Evolutionary conservation across 805 yeast species (phyloP).

Genomic region (Kuraishia capsulata): DNA sequence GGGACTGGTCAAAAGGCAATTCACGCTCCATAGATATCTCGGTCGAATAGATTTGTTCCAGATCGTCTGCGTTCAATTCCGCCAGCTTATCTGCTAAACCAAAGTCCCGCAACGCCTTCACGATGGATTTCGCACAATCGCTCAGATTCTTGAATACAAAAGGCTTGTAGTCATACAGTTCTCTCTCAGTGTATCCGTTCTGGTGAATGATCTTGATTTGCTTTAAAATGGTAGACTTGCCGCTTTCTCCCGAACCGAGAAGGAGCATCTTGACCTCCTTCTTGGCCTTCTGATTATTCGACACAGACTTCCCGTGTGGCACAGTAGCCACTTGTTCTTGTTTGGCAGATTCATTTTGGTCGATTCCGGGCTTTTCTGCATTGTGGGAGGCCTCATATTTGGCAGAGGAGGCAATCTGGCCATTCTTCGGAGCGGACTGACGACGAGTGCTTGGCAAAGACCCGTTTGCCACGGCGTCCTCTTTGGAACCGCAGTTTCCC

Average conservation of each 20-base stretch:
- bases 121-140: conserved; percentile 65
- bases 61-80: conserved; percentile 25
- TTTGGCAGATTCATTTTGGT: neutral
- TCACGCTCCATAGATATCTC: conserved; percentile 46
- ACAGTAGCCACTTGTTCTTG: neutral
- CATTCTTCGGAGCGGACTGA: neutral
- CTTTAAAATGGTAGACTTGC: conserved; percentile 72
- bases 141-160: conserved; percentile 70
- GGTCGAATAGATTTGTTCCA: conserved; percentile 34
- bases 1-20: conserved; percentile 36
- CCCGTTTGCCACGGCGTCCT: neutral
- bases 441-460: neutral
- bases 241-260: conserved; percentile 83
- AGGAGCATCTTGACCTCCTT: conserved; percentile 66
- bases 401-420: neutral
- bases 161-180: conserved; percentile 64
- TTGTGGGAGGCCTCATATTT: conserved; percentile 12
- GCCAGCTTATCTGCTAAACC: conserved; percentile 26
- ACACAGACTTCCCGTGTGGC: neutral
- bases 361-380: conserved; percentile 6
- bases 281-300: conserved; percentile 10
- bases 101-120: conserved; percentile 54
- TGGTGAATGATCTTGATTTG: conserved; percentile 77
- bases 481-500: conserved; percentile 20
- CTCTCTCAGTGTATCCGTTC: conserved; percentile 63